Evolutionary conservation across 371 early-diverging fungal species (phyloP).

Genomic region (Mucor velutinosus): DNA sequence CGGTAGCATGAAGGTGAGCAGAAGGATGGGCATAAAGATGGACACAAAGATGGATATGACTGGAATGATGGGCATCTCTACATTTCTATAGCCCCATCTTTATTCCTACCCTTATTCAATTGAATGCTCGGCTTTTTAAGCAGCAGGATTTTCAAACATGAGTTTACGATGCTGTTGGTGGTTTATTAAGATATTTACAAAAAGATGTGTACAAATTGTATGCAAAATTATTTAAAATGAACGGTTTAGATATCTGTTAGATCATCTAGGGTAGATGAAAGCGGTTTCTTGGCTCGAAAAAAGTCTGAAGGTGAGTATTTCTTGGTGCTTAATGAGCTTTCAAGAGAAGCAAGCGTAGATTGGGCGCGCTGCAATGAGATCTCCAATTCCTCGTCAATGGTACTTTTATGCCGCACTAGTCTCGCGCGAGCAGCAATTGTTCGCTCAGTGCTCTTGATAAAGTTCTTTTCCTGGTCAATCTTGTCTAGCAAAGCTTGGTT

Average conservation of each 20-base stretch:
- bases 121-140: too few relatives aligned
- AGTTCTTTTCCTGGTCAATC: slow-evolving; percentile 18
- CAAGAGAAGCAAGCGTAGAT: not conserved
- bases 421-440: slow-evolving; percentile 14
- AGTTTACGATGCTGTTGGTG: not conserved
- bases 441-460: slow-evolving; percentile 20
- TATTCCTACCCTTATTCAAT: too few relatives aligned
- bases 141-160: too few relatives aligned
- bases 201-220: not conserved
- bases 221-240: not conserved
- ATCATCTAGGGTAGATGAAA: not conserved
- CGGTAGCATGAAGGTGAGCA: too few relatives aligned
- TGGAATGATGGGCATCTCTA: too few relatives aligned
- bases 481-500: not conserved
- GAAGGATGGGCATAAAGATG: too few relatives aligned
- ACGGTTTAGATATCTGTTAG: not conserved
- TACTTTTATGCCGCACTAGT: not conserved
- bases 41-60: too few relatives aligned
- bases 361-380: not conserved
- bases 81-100: too few relatives aligned
- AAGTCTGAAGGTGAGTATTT: not conserved
- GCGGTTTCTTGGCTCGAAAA: not conserved
- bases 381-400: slow-evolving; percentile 14
- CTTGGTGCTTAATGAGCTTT: not conserved
- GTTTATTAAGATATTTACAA: not conserved